Evolutionary conservation across 1,284 basidiomycete genomes (phyloP).

Genomic region (Ustilago bromivora): DNA sequence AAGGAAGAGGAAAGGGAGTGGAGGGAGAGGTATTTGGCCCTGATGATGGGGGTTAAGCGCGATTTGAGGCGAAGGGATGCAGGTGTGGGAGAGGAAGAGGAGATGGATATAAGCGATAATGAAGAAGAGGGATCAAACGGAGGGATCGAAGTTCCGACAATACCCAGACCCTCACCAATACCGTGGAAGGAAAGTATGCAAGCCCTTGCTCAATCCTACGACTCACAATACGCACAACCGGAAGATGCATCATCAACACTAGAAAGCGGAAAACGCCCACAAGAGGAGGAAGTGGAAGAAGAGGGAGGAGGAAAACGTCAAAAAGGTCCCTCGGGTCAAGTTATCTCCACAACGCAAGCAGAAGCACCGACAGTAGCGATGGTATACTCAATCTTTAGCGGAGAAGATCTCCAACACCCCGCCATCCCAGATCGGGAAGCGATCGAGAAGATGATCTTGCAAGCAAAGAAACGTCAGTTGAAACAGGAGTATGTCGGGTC

Average conservation of each 20-base stretch:
- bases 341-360: slow-evolving; percentile 4
- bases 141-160: slow-evolving; percentile 48
- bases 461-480: slow-evolving; percentile 36
- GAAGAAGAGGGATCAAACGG: slow-evolving; percentile 9
- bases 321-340: slow-evolving; percentile 11
- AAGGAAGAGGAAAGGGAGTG: slow-evolving; percentile 72
- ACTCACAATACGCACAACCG: slow-evolving; percentile 13
- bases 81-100: slow-evolving; percentile 1
- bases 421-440: slow-evolving; percentile 25
- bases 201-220: slow-evolving; percentile 7
- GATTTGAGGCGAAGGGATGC: slow-evolving; percentile 14
- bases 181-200: slow-evolving; percentile 45
- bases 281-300: slow-evolving; percentile 1
- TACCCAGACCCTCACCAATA: slow-evolving; percentile 53
- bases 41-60: slow-evolving; percentile 13
- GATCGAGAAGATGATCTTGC: slow-evolving; percentile 36
- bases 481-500: slow-evolving; percentile 37
- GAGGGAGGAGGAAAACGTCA: slow-evolving; percentile 15
- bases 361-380: background rate
- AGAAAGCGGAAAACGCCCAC: slow-evolving; percentile 6
- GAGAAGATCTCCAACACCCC: slow-evolving; percentile 27
- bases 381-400: slow-evolving; percentile 38
- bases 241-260: background rate
- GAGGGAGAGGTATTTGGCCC: slow-evolving; percentile 73
- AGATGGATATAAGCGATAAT: slow-evolving; percentile 22